Base-by-base conservation (phyloP, 1,284 basidiomycete species). In the Kalmanozyma brasiliensis region DNA sequence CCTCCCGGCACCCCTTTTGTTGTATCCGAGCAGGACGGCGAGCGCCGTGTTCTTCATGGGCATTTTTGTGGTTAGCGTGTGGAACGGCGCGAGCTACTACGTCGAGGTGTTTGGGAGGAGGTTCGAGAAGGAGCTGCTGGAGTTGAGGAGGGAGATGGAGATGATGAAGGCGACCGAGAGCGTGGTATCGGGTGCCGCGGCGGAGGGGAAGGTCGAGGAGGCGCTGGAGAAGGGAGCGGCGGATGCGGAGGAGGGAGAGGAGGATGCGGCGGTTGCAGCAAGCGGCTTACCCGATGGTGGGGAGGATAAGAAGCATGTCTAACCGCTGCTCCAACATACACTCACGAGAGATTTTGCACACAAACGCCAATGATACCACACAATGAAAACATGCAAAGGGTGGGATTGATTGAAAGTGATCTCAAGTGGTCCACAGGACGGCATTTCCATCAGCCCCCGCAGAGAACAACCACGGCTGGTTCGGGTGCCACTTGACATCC, bases 391-490 rank as follows among this genome's bases (percentile, higher is more conserved):
- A 6, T 5, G 9, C 14, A 46, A 7, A 14, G 22, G 22, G 14
- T 52, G 33, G 13, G 6, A 11, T 29, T 11, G 26, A 35, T 29
- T 34, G 11, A 16, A 24, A 51, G 30, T 42, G 24, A 36, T 11
- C n/a, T 34, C 61, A 77, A 13, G 76, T 72, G 9, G 80, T 79
- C 95, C 95, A 99, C 41, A 98, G 86, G 59, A 89, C 85, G 46
- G 91, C 90, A 73, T 88, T 88, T 36, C 96, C 94, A 84, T 98
- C 96, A 29, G 96, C 93, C 29, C 93, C 96, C 20, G 90, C 90
- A 79, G 90, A 93, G 59, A 94, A 87, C 49, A 97, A 86, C 95
- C 95, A 98, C 48, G 96, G 94, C 75, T 94, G 90, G 70, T 88
- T 88, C 53, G 87, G 89, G 68, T 91, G 90, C 95, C 96, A 99